Percentiles rank a stretch among this genome's conserved stretches.
These are phyloP conservation scores for Pistacia integerrima DNA, from an alignment of 345 rosid genomes.

Conservation along the genomic window DNA sequence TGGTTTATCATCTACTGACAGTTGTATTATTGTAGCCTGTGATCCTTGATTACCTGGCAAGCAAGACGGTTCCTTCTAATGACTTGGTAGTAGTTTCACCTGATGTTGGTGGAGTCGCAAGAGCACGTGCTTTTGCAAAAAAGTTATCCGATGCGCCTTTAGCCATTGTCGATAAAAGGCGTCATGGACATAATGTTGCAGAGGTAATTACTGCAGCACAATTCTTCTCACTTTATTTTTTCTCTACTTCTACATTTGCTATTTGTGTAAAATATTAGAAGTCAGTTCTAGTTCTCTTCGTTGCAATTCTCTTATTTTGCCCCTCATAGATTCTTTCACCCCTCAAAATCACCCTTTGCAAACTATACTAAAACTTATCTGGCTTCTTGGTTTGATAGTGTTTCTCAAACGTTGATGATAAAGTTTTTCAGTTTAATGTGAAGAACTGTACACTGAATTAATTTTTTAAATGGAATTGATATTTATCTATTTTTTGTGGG, in stretches of 20 bases:
- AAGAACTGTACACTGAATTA: neutral
- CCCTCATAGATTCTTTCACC: neutral
- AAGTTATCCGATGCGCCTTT: slow-evolving; percentile 93
- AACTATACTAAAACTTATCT: neutral
- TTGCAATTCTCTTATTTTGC: neutral
- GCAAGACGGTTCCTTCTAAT: slow-evolving; percentile 75
- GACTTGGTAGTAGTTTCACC: slow-evolving; percentile 98
- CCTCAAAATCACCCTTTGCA: neutral
- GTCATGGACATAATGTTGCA: slow-evolving; percentile 95
- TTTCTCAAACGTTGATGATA: neutral
- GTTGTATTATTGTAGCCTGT: slow-evolving; percentile 52
- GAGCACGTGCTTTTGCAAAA: slow-evolving; percentile 96
- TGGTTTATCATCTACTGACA: neutral
- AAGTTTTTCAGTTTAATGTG: neutral
- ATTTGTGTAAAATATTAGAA: neutral
- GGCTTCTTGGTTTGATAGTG: neutral
- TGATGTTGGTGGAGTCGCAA: slow-evolving; percentile 99
- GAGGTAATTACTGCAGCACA: slow-evolving; percentile 56
- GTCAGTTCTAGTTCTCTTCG: neutral
- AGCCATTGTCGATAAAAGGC: slow-evolving; percentile 98
- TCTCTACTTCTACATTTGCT: neutral
- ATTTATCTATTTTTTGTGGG: neutral
- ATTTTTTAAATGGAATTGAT: neutral
- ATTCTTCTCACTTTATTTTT: neutral
- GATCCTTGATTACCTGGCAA: slow-evolving; percentile 97